Base-by-base conservation (phyloP, 805 yeast species). In the Spathaspora hagerdaliae region DNA sequence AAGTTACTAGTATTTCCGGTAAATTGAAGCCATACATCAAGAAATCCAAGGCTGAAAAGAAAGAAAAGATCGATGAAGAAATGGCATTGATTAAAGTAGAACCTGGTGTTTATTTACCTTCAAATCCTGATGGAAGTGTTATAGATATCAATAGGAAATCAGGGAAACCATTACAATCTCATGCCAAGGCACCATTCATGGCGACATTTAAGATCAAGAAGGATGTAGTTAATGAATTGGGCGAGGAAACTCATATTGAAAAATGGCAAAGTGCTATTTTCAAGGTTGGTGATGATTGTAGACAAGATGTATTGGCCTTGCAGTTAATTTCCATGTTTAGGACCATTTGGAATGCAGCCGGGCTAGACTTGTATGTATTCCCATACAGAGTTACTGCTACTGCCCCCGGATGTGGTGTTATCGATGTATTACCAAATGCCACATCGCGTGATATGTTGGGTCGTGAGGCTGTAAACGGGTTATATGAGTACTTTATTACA, bases 351-450 rank as follows among this genome's bases (percentile, higher is more conserved):
- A 79, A 81, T 50, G 78, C 81, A 51, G 82, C 87, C 10, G 98
- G 98, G 1, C 73, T 94, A 50, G 98, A 94, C 63, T 78, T 92
- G 37, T 94, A 75, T 64, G 95, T 94, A 26, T 95, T 81, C 68
- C 99, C 99, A 1, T 79, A 94, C 65, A 73, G 97, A 53, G 99
- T 94, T 26, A 91, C 97, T 0, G 99, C 99, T 1, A 94, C 99
- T 8, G 97, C 96, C 2, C 98, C 99, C 1, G 99, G 99, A 0
- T 91, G 98, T 71, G 99, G 99, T 66, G 96, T 94, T 38, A 94
- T 94, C 69, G 99, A 95, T 63, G 99, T 95, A 31, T 75, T 94
- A 53, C 99, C 99, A 31, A 87, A 92, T 61, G 85, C 97, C 6
- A 84, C 89, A 27, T 89, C 97, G 37, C 82, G 99, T 69, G 99